Conservation (phyloP, 345 rosid species). For the Eucalyptus curtisii region DNA sequence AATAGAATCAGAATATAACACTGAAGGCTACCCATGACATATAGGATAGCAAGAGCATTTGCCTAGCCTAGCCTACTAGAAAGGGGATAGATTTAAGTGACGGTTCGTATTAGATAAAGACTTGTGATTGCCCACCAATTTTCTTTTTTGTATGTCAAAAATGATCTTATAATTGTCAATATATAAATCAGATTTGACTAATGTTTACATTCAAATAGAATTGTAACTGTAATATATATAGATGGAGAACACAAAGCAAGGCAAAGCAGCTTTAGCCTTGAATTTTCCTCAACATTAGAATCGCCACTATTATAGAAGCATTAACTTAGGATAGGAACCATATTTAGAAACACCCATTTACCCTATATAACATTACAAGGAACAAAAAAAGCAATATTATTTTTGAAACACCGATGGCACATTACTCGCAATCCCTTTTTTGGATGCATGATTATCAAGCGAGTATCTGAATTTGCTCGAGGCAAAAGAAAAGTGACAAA, state of each 20-base stretch:
- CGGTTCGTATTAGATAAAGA: too few relatives aligned
- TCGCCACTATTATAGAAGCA: neutral
- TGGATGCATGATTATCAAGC: rapidly evolving
- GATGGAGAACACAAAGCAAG: too few relatives aligned
- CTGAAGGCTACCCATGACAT: rapidly evolving
- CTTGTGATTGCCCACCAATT: rapidly evolving
- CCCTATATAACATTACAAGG: neutral
- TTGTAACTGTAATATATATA: too few relatives aligned
- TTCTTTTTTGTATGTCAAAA: too few relatives aligned
- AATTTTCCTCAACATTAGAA: neutral
- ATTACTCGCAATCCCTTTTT: rapidly evolving
- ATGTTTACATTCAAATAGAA: too few relatives aligned
- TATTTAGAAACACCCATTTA: neutral
- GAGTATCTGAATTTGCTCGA: rapidly evolving
- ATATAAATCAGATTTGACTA: too few relatives aligned
- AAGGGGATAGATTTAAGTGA: neutral
- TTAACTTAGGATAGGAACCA: neutral
- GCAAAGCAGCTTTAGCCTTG: rapidly evolving
- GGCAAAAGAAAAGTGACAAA: neutral
- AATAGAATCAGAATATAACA: rapidly evolving
- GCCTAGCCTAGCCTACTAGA: neutral
- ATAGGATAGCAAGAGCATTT: neutral
- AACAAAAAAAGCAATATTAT: rapidly evolving
- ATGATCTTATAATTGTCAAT: too few relatives aligned
- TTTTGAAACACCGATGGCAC: rapidly evolving